Base-by-base conservation (phyloP, 768 basidiomycete species). In the Collybia nuda region DNA sequence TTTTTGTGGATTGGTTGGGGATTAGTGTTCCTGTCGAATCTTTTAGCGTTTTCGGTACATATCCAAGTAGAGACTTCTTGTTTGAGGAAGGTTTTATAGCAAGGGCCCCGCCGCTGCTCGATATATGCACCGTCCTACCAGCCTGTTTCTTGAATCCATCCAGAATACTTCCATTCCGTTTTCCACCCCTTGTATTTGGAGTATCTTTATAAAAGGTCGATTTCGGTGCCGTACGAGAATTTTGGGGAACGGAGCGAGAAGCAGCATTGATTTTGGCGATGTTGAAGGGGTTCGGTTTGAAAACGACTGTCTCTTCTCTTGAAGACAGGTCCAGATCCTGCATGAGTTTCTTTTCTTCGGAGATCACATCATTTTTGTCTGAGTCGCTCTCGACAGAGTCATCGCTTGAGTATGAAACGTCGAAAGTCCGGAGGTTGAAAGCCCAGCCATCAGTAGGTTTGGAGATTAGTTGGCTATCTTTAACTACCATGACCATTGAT, bases 241-340 rank as follows among this genome's bases (percentile, higher is more conserved):
- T 45, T 11, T 88, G 79, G 28, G 74, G 71, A 0, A 79, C 79
- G 37, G 89, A 89, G 55, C 88, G 79, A 28, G 74, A 72, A 0
- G 80, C 79, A 38, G 89, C 90, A 55, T 92, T 92, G 24, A 88
- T 82, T 58, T 83, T 86, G 3, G 90, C 89, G 49, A 92, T 89
- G 48, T 79, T 81, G 78, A 88, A 92, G 0, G 90, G 90, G 59
- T 90, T 91, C 0, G 87, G 80, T 44, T 81, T 86, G 69, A 83
- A 90, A 5, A 70, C 62, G 1, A 84, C 88, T 26, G 73, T 64
- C 47, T 90, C 89, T 46, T 79, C 68, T 17, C 89, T 73, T 1
- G 69, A 60, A 0, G 84, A 77, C 1, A 90, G 66, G 55, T 90
- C 86, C 43, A 90, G 62, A 19, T 84, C 81, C 2, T 74, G 66